These are phyloP conservation scores for Haplosporangium gracile DNA, from an alignment of 192 early-diverging fungal genomes.

Conservation along the genomic window DNA sequence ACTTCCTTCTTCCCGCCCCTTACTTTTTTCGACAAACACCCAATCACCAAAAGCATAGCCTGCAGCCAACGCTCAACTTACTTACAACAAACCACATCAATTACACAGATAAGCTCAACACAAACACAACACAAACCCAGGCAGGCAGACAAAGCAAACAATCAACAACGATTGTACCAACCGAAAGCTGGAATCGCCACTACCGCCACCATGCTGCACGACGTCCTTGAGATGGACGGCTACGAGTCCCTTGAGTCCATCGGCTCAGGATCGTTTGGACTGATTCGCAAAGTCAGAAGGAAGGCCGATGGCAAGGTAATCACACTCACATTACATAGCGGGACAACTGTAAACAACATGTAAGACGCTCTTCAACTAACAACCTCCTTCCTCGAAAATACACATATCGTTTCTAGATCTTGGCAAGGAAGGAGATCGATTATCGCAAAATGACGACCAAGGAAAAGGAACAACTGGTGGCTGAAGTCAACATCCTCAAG, in stretches of 20 bases:
- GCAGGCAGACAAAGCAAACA: too few relatives aligned
- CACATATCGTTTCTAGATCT: constrained; percentile 56
- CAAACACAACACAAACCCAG: too few relatives aligned
- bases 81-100: not conserved
- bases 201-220: constrained; percentile 16
- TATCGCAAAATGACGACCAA: constrained; percentile 81
- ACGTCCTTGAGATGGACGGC: constrained; percentile 49
- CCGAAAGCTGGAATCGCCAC: not conserved
- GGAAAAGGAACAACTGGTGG: constrained; percentile 80
- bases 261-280: constrained; percentile 80
- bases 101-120: not conserved
- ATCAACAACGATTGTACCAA: not conserved
- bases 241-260: constrained; percentile 77
- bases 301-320: constrained; percentile 74
- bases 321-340: not conserved
- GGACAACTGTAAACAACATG: not conserved
- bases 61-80: too few relatives aligned
- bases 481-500: constrained; percentile 81
- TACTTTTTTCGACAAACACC: too few relatives aligned
- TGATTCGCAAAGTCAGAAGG: constrained; percentile 77
- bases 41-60: too few relatives aligned
- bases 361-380: not conserved
- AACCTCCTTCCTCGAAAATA: not conserved
- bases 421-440: constrained; percentile 85
- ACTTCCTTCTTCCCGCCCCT: not conserved